Percentiles rank a stretch among this genome's conserved stretches.
Evolutionary conservation across 106 monocot genomes (phyloP).

Genomic region (Triglochin maritima): DNA sequence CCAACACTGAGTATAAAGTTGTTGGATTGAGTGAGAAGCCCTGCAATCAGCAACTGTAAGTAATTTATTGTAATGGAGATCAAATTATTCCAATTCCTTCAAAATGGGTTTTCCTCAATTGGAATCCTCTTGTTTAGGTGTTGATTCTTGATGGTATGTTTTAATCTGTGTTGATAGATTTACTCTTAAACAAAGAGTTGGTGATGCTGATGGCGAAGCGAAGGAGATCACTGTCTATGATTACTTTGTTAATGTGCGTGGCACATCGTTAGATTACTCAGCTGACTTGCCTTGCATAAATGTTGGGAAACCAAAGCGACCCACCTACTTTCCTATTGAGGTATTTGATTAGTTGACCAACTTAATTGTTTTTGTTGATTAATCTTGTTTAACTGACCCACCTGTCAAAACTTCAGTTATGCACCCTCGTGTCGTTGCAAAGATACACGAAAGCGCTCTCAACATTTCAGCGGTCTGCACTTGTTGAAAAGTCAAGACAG

Average conservation of each 20-base stretch:
- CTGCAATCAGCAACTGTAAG: conserved; percentile 47
- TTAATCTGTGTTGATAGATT: not conserved
- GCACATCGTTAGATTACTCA: conserved; percentile 37
- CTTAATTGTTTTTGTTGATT: not conserved
- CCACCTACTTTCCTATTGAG: conserved; percentile 83
- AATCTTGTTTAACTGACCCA: not conserved
- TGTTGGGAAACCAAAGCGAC: conserved; percentile 94
- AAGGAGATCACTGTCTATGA: conserved; percentile 71
- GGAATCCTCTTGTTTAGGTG: too few relatives aligned
- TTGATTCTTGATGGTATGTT: too few relatives aligned
- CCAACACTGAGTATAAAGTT: conserved; percentile 64
- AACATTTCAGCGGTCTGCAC: conserved; percentile 62
- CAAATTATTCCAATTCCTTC: not conserved
- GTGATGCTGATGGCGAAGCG: conserved; percentile 6
- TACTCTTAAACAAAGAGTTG: conserved; percentile 39
- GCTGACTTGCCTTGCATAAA: conserved; percentile 71
- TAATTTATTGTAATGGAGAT: not conserved
- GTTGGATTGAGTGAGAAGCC: conserved; percentile 67
- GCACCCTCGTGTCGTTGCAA: conserved; percentile 64
- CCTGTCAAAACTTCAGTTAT: conserved; percentile 38
- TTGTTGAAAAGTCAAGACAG: conserved; percentile 95
- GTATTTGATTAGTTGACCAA: conserved; percentile 14
- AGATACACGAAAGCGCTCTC: conserved; percentile 81
- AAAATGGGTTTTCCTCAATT: too few relatives aligned
- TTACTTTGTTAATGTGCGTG: conserved; percentile 45